phyloP scores from a whole-genome alignment of 805 yeast species.

The Blastobotrys muscicola region DNA sequence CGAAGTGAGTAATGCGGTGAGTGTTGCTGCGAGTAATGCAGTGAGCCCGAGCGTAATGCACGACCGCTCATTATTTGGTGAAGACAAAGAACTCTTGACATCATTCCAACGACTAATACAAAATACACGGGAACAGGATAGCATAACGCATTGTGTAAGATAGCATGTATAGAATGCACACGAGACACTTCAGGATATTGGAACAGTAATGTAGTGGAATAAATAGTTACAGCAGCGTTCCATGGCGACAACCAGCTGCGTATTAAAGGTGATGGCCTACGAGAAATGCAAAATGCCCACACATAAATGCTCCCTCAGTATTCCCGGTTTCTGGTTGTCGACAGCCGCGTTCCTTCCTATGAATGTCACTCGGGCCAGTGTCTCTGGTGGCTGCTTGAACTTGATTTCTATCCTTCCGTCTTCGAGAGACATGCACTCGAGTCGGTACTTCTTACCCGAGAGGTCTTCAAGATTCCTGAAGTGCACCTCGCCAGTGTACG shows the following conservation, averaged over 20 bases:
- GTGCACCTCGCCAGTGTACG: slow-evolving; percentile 15
- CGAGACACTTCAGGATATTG: neutral
- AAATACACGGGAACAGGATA: neutral
- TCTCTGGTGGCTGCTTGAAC: slow-evolving; percentile 12
- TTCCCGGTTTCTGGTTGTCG: slow-evolving; percentile 4
- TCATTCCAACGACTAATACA: slow-evolving; percentile 6
- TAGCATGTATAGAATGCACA: neutral
- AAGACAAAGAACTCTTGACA: no score
- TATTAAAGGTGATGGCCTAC: no score
- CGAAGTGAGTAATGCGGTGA: no score
- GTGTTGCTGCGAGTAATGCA: no score
- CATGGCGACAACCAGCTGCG: no score
- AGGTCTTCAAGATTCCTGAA: slow-evolving; percentile 17
- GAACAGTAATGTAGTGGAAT: no score
- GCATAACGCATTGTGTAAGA: neutral
- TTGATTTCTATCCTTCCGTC: slow-evolving; percentile 10
- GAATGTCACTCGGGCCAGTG: slow-evolving; percentile 10
- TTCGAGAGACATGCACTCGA: slow-evolving; percentile 12
- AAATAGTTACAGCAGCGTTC: no score
- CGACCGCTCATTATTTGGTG: no score
- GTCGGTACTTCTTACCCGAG: slow-evolving; percentile 12
- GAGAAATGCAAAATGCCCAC: slow-evolving; percentile 17
- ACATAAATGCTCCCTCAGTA: slow-evolving; percentile 1
- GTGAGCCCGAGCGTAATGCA: no score
- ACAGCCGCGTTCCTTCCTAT: slow-evolving; percentile 7